These are phyloP conservation scores for Ramaria rubella DNA, from an alignment of 768 basidiomycete species.

Conservation along the genomic window DNA sequence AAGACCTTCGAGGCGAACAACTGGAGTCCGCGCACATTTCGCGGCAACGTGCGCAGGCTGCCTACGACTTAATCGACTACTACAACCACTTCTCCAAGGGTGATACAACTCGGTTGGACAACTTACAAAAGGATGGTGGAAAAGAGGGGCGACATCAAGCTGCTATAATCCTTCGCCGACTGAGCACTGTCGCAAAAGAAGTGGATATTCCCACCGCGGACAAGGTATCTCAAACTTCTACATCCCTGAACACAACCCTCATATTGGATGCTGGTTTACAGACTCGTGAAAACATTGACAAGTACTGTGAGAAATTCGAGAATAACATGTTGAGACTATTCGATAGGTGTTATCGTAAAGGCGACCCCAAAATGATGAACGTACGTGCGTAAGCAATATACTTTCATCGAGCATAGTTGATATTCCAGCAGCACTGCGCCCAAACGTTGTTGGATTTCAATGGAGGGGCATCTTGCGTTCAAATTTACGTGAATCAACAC, in stretches of 20 bases:
- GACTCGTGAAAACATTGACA: conserved; percentile 90
- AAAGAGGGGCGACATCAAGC: conserved; percentile 83
- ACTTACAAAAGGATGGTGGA: conserved; percentile 74
- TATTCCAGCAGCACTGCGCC: conserved; percentile 80
- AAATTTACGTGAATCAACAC: conserved; percentile 98
- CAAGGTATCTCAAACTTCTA: conserved; percentile 43
- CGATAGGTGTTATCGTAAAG: conserved; percentile 91
- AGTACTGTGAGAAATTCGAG: conserved; percentile 97
- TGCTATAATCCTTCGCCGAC: conserved; percentile 76
- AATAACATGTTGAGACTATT: conserved; percentile 97
- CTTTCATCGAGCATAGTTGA: conserved; percentile 8
- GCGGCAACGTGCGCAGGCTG: conserved; percentile 87
- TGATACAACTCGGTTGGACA: conserved; percentile 68
- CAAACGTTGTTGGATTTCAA: conserved; percentile 97
- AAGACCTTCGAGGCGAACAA: conserved; percentile 67
- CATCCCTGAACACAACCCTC: background rate
- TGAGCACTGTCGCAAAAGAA: conserved; percentile 87
- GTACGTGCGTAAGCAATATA: conserved; percentile 38
- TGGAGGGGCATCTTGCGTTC: conserved; percentile 92
- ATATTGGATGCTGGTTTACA: conserved; percentile 22
- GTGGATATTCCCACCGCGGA: conserved; percentile 83
- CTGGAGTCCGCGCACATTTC: conserved; percentile 91
- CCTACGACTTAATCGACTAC: conserved; percentile 87
- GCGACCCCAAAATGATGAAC: conserved; percentile 99
- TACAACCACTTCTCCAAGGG: conserved; percentile 88